Percentiles rank a stretch among this genome's conserved stretches.
phyloP scores from a whole-genome alignment of 2,329 filamentous ascomycete species.

The Canariomyces notabilis region DNA sequence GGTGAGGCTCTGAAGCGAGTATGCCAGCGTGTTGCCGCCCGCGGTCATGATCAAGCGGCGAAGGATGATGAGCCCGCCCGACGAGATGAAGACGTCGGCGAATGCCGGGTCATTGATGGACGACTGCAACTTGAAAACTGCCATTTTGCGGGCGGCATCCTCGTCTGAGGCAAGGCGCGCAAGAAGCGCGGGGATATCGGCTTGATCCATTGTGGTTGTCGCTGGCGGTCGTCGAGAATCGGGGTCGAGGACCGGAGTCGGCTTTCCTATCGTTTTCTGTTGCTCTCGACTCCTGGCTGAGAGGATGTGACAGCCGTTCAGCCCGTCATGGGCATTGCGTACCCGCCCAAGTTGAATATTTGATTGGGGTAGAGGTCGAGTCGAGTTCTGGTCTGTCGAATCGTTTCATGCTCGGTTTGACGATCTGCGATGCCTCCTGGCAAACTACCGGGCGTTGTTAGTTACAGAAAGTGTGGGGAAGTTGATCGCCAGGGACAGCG shows the following conservation, averaged over 20 bases:
- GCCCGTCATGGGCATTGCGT: background rate
- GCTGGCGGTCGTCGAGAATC: background rate
- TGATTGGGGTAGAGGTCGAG: no score
- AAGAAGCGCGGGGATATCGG: slow-evolving; percentile 60
- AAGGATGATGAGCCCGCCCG: slow-evolving; percentile 77
- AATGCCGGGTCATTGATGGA: slow-evolving; percentile 95
- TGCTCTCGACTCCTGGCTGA: background rate
- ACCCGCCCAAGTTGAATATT: no score
- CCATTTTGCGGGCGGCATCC: slow-evolving; percentile 95
- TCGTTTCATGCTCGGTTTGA: no score
- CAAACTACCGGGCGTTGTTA: no score
- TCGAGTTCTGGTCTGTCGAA: background rate
- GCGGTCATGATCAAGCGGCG: slow-evolving; percentile 78
- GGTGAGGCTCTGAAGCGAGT: slow-evolving; percentile 84
- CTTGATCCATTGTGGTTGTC: slow-evolving; percentile 52
- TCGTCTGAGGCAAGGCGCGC: slow-evolving; percentile 63
- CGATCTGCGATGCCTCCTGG: no score
- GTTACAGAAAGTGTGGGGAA: background rate
- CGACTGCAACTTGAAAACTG: slow-evolving; percentile 93
- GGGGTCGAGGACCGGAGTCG: background rate
- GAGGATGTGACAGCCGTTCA: background rate
- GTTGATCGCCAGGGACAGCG: background rate
- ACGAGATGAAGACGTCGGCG: slow-evolving; percentile 90
- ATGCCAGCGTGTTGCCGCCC: slow-evolving; percentile 90
- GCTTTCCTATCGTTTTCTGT: background rate